Evolutionary conservation across 208 protist species (phyloP).

Genomic region (Acanthamoeba lenticulata): DNA sequence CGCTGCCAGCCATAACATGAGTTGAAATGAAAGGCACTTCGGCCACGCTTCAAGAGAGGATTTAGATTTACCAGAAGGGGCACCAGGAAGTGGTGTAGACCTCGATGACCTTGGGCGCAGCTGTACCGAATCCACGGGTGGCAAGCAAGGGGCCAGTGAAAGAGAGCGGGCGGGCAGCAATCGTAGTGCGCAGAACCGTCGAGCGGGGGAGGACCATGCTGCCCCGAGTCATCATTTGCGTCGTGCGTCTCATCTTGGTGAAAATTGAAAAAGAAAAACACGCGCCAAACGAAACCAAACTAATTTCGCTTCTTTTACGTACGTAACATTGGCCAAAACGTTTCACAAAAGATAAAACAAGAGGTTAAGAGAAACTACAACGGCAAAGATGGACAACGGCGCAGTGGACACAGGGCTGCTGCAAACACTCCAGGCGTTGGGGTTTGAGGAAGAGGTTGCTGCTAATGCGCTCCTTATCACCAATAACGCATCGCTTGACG

Average conservation of each 20-base stretch:
- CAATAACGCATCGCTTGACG: not conserved
- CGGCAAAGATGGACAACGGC: not conserved
- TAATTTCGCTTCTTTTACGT: no score
- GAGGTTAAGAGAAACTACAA: no score
- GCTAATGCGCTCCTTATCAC: not conserved
- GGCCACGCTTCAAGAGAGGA: not conserved
- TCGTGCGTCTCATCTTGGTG: not conserved
- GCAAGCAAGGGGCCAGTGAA: not conserved
- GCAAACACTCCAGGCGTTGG: not conserved
- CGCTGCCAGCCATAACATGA: not conserved
- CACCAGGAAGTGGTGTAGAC: slow-evolving; percentile 24
- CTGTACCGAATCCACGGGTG: not conserved
- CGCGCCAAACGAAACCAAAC: no score
- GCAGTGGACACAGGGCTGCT: not conserved
- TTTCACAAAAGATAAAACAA: no score
- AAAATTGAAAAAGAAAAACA: not conserved
- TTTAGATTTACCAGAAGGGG: not conserved
- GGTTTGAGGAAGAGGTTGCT: not conserved
- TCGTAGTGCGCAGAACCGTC: not conserved
- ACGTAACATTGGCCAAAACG: no score
- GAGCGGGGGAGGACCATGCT: not conserved
- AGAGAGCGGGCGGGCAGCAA: not conserved
- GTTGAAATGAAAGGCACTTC: no score
- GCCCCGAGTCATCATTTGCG: not conserved
- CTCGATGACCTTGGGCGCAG: not conserved